Evolutionary conservation across 2,329 filamentous ascomycete species (phyloP).

Genomic region (Helicocarpus griseus): DNA sequence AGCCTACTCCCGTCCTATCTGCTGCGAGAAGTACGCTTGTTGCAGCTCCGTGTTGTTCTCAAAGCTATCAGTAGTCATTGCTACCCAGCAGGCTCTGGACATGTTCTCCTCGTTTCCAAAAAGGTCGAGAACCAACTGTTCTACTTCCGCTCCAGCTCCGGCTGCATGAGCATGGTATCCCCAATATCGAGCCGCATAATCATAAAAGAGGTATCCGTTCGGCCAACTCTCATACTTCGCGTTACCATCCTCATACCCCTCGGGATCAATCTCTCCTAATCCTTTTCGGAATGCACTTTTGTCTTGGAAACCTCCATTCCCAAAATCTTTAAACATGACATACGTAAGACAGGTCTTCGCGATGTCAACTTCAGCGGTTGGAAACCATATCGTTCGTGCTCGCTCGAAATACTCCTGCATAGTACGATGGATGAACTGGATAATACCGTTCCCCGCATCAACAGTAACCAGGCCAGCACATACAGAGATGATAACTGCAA

Average conservation of each 20-base stretch:
- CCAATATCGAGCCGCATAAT: not conserved
- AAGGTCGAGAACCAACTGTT: too few species aligned
- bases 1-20: too few species aligned
- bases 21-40: too few species aligned
- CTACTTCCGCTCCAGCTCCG: too few species aligned
- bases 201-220: not conserved
- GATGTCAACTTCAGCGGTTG: not conserved
- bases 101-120: too few species aligned
- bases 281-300: too few species aligned
- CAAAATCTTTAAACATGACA: not conserved
- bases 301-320: not conserved
- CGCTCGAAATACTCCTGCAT: constrained; percentile 35
- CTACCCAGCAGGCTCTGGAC: too few species aligned
- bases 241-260: too few species aligned
- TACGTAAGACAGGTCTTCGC: not conserved
- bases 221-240: too few species aligned
- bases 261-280: too few species aligned
- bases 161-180: not conserved
- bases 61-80: too few species aligned
- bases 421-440: constrained; percentile 32
- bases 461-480: constrained; percentile 14
- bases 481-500: constrained; percentile 11
- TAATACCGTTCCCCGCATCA: constrained; percentile 10
- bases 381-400: not conserved
- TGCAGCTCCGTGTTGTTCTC: too few species aligned